Evolutionary conservation across 129 eudicot genomes (phyloP), one percentile per base, ranked within the genome.

Genomic region (Centella asiatica): DNA sequence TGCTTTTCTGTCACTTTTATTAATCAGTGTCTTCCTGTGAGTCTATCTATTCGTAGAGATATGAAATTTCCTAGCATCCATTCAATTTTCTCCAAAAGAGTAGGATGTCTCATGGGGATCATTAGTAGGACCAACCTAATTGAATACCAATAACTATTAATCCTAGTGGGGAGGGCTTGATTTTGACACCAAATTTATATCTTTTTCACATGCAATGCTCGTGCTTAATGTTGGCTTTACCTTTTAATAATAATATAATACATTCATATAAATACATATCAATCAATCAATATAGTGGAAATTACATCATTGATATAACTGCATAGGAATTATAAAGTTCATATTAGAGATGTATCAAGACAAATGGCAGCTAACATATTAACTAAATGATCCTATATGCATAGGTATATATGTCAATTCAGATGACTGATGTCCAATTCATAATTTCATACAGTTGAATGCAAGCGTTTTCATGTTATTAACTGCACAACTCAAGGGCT

Each of bases 51-150:
- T 29, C 12, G 34, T 37, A 40, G 65, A 60, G 20, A 44, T 13
- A 44, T 15, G 0, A 60, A 60, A 15, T 60, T 44, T 28, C 5
- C 9, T 15, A 23, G 42, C 47, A 25, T 60, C 15, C 66, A 39
- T 60, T 37, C 50, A 60, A 32, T 44, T 28, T 39, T 9, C 66
- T 44, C 20, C 49, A 11, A 24, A 14, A 36, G 66, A 8, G 48
- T 22, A 29, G 66, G 66, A 60, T 39, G 29, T 42, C 48, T 14
- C 66, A 42, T 36, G 66, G 48, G 66, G 51, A 60, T 60, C 52
- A 60, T 60, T 22, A 60, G 65, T 60, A 60, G 51, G 33, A 24
- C 65, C 65, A 25, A 60, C 65, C 17, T 34, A 1, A 60, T 40
- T 36, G 9, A 60, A 14, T 36, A 39, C 64, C 32, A 9, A 4